phyloP scores from a whole-genome alignment of 768 basidiomycete species.

The Albatrellus ellisii region DNA sequence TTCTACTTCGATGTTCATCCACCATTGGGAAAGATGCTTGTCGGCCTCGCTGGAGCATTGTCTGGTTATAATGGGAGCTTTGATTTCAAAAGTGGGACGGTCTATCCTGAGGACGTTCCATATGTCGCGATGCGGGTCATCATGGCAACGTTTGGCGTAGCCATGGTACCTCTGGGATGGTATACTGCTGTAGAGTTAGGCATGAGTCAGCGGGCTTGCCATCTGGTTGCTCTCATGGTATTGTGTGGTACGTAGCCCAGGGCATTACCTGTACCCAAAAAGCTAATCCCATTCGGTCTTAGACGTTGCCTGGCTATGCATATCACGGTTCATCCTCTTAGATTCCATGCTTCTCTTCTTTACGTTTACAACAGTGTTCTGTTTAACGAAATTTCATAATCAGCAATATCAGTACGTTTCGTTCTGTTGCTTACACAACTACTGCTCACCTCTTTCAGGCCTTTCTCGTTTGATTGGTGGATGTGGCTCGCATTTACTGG shows the following conservation, averaged over 20 bases:
- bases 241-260: constrained; percentile 53
- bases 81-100: constrained; percentile 87
- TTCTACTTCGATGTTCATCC: constrained; percentile 99
- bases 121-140: constrained; percentile 93
- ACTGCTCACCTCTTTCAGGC: constrained; percentile 28
- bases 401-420: constrained; percentile 78
- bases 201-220: constrained; percentile 80
- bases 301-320: constrained; percentile 96
- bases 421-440: not conserved
- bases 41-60: constrained; percentile 83
- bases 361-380: constrained; percentile 94
- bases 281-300: too few relatives aligned
- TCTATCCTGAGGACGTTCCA: constrained; percentile 75
- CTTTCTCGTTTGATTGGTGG: constrained; percentile 98
- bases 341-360: constrained; percentile 99
- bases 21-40: constrained; percentile 97
- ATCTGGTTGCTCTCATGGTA: constrained; percentile 90
- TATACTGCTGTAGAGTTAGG: constrained; percentile 92
- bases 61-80: constrained; percentile 86
- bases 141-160: constrained; percentile 88
- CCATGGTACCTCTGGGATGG: constrained; percentile 94
- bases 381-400: constrained; percentile 92
- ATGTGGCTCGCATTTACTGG: constrained; percentile 88
- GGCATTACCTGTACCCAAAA: too few relatives aligned
- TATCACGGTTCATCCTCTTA: constrained; percentile 93